Percentiles rank a stretch among this genome's conserved stretches.
phyloP scores from a whole-genome alignment of 1,284 basidiomycete genomes.

The Ustilago curta region DNA sequence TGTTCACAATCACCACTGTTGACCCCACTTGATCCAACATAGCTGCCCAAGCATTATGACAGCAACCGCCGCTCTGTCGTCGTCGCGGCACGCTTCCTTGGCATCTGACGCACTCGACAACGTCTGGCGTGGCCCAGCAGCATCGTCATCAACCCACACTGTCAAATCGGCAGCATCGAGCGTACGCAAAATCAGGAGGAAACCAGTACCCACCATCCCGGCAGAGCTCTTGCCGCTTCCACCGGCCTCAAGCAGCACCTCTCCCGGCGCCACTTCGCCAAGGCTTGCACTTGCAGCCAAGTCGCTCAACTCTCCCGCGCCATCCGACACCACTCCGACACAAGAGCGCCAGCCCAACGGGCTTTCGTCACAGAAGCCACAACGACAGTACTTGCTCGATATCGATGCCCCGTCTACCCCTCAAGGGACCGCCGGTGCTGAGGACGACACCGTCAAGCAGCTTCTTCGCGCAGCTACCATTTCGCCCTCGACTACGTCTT shows the following conservation, averaged over 20 bases:
- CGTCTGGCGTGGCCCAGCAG: constrained; percentile 20
- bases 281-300: neutral
- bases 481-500: constrained; percentile 10
- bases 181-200: constrained; percentile 20
- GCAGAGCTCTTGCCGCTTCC: constrained; percentile 17
- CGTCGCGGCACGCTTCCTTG: neutral
- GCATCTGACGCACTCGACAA: constrained; percentile 20
- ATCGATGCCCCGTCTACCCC: constrained; percentile 15
- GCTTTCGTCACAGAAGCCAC: constrained; percentile 18
- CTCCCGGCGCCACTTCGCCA: neutral
- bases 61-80: constrained; percentile 1
- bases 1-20: neutral
- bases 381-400: constrained; percentile 30
- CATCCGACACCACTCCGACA: neutral
- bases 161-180: constrained; percentile 12
- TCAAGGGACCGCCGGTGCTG: neutral
- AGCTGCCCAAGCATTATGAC: constrained; percentile 15
- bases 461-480: constrained; percentile 28
- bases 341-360: neutral
- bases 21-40: neutral
- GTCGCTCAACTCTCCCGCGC: neutral
- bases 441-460: constrained; percentile 17
- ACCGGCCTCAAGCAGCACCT: neutral
- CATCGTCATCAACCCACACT: neutral
- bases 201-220: constrained; percentile 23